Percentiles rank a stretch among this genome's conserved stretches.
Conservation (phyloP, 257 asterid species). For the Gentiana straminea region DNA sequence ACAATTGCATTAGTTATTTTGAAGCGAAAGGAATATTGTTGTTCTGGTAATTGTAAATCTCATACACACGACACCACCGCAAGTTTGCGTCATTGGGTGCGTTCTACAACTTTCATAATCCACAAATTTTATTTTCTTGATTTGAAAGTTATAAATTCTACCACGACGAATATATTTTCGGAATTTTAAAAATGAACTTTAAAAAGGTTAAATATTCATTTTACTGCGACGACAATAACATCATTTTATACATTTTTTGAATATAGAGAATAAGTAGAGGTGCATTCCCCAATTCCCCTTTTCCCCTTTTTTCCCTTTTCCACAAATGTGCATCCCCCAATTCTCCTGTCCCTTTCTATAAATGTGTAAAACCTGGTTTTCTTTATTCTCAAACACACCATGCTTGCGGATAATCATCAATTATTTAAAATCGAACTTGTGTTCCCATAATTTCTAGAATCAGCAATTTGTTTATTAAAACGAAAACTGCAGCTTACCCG, state of each 20-base stretch:
- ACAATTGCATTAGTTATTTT: no score
- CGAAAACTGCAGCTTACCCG: constrained; percentile 8
- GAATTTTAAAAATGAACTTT: no score
- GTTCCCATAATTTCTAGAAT: no score
- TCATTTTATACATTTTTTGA: no score
- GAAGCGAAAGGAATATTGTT: neutral
- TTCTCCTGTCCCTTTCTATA: constrained; percentile 28
- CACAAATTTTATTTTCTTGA: neutral
- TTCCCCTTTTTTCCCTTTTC: no score
- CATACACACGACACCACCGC: constrained; percentile 24
- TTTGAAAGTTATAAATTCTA: neutral
- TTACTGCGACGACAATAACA: no score
- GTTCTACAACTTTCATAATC: no score
- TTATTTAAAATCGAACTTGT: no score
- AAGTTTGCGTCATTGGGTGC: constrained; percentile 1
- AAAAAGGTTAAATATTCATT: no score
- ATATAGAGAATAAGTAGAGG: constrained; percentile 14
- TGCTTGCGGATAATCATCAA: no score
- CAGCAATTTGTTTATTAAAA: neutral
- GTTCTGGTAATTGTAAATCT: constrained; percentile 16
- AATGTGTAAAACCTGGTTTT: constrained; percentile 35
- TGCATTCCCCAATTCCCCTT: constrained; percentile 42
- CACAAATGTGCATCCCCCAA: constrained; percentile 24
- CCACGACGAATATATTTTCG: no score
- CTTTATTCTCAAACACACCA: neutral